Percentiles rank a stretch among this genome's conserved stretches.
Evolutionary conservation across 768 basidiomycete species (phyloP).

Genomic region (Roridomyces roridus): DNA sequence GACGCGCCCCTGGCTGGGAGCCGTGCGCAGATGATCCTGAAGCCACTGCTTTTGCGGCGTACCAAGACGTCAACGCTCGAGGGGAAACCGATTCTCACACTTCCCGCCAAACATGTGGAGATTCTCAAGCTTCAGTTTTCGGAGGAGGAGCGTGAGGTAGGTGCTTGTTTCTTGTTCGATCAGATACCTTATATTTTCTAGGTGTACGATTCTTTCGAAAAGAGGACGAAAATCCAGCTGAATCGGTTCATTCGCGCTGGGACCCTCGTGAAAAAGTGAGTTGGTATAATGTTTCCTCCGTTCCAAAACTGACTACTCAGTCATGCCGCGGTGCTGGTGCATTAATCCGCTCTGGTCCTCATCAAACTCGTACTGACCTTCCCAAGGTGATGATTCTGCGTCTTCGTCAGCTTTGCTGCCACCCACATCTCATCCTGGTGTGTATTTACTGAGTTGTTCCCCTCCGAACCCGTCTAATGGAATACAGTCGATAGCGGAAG

Average conservation of each 20-base stretch:
- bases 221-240: conserved; percentile 56
- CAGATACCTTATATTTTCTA: conserved; percentile 23
- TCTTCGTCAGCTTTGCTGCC: conserved; percentile 75
- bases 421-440: conserved; percentile 74
- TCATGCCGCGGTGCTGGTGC: conserved; percentile 54
- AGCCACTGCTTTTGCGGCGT: conserved; percentile 71
- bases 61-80: conserved; percentile 73
- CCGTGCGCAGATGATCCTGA: conserved; percentile 72
- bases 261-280: conserved; percentile 77
- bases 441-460: conserved; percentile 24
- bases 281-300: background rate
- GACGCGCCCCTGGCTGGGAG: conserved; percentile 68
- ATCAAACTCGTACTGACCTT: background rate
- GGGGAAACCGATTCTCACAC: conserved; percentile 69
- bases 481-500: conserved; percentile 37
- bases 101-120: conserved; percentile 66
- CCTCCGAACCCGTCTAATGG: background rate
- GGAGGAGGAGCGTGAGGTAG: conserved; percentile 88
- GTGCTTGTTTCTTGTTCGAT: background rate
- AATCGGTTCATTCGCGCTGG: conserved; percentile 66
- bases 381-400: conserved; percentile 74
- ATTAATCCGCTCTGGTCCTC: conserved; percentile 1
- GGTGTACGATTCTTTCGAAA: conserved; percentile 67
- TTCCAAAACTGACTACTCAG: conserved; percentile 32
- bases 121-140: conserved; percentile 68